Evolutionary conservation across 345 rosid species (phyloP).

Genomic region (Populus nigra): DNA sequence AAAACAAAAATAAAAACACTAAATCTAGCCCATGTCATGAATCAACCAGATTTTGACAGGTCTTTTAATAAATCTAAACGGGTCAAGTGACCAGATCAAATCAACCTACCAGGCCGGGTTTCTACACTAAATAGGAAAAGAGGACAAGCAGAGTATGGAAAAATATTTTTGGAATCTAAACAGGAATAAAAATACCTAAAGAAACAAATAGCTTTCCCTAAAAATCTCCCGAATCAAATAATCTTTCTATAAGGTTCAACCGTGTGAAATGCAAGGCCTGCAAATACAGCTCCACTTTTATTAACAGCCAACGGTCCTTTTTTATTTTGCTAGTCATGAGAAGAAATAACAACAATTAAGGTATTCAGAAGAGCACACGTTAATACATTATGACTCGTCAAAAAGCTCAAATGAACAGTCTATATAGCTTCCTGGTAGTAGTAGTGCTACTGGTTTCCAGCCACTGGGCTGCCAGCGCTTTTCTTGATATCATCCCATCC

Average conservation of each 20-base stretch:
- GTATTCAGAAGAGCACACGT: background rate
- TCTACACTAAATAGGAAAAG: too few relatives aligned
- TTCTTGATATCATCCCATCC: slow-evolving; percentile 81
- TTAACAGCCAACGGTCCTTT: background rate
- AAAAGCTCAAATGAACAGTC: background rate
- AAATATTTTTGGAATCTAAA: too few relatives aligned
- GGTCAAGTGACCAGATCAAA: too few relatives aligned
- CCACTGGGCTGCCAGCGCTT: slow-evolving; percentile 38
- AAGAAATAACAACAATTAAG: background rate
- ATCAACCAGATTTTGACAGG: too few relatives aligned
- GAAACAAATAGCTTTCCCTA: too few relatives aligned
- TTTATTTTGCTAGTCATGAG: background rate
- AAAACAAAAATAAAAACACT: too few relatives aligned
- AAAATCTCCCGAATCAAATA: background rate
- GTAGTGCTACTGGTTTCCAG: slow-evolving; percentile 55
- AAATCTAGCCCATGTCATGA: too few relatives aligned
- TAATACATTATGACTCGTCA: background rate
- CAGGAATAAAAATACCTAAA: too few relatives aligned
- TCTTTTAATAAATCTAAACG: too few relatives aligned
- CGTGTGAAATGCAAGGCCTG: background rate
- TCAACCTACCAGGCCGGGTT: too few relatives aligned
- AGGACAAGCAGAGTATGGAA: too few relatives aligned
- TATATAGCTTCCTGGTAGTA: background rate
- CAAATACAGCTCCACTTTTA: background rate
- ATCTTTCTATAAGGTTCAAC: background rate